Percentiles rank a stretch among this genome's conserved stretches.
These are phyloP conservation scores for Lycium barbarum DNA, from an alignment of 257 asterid species.

Conservation along the genomic window DNA sequence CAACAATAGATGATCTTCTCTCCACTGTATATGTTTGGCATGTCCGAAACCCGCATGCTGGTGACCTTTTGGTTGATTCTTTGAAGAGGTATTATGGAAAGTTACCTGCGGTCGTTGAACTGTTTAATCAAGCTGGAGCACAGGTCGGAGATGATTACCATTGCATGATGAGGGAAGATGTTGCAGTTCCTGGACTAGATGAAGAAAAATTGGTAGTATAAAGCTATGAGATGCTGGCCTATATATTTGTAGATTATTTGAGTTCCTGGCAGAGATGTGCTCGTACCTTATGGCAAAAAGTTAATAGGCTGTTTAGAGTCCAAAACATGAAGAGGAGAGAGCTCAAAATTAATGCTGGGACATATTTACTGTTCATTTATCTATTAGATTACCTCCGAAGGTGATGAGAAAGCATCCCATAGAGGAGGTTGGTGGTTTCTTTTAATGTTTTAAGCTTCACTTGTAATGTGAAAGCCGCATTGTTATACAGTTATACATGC, in stretches of 20 bases:
- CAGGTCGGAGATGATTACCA: conserved; percentile 45
- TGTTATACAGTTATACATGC: neutral
- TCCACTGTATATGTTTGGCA: conserved; percentile 76
- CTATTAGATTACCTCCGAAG: neutral
- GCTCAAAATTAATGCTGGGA: neutral
- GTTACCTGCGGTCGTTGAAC: conserved; percentile 70
- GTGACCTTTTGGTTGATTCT: conserved; percentile 46
- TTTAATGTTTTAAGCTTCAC: neutral
- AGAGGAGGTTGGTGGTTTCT: neutral
- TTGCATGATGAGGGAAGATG: conserved; percentile 56
- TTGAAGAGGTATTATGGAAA: conserved; percentile 68
- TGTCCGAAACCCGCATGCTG: conserved; percentile 33
- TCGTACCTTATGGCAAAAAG: neutral
- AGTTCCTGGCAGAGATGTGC: neutral
- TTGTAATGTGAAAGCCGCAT: neutral
- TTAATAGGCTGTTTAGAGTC: neutral
- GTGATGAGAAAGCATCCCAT: neutral
- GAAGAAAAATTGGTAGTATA: conserved; percentile 65
- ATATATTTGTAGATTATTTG: neutral
- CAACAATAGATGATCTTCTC: conserved; percentile 59
- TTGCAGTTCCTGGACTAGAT: conserved; percentile 59
- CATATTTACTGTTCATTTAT: neutral
- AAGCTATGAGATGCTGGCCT: conserved; percentile 29
- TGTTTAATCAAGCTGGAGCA: conserved; percentile 72
- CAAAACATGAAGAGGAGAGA: neutral